phyloP scores from a whole-genome alignment of 495 filamentous ascomycete genomes.

The Tirmania nivea region DNA sequence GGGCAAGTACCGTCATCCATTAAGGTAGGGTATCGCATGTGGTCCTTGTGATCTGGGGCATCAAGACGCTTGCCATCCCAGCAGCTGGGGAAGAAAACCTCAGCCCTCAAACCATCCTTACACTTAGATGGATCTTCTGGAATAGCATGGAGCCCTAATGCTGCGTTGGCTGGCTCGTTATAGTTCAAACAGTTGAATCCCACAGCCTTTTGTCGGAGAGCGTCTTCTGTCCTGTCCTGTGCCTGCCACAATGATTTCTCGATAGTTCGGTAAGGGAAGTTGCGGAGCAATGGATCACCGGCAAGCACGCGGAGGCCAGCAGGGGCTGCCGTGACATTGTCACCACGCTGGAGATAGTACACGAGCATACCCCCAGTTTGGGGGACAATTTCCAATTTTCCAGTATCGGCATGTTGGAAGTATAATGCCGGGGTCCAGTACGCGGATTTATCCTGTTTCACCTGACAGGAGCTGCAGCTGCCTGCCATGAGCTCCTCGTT shows the following conservation, averaged over 20 bases:
- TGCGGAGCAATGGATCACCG: conserved; percentile 44
- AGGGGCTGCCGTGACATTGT: conserved; percentile 53
- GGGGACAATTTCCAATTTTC: conserved; percentile 22
- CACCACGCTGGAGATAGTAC: conserved; percentile 44
- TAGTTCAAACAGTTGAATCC: conserved; percentile 92
- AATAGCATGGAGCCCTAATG: conserved; percentile 58
- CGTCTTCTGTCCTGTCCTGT: conserved; percentile 37
- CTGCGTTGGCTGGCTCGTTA: conserved; percentile 33
- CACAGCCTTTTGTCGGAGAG: conserved; percentile 56
- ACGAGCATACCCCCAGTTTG: conserved; percentile 41
- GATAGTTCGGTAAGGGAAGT: conserved; percentile 40
- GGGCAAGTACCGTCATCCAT: conserved; percentile 65
- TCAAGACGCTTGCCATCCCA: conserved; percentile 58
- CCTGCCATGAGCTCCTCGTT: conserved; percentile 30
- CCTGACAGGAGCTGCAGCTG: conserved; percentile 41
- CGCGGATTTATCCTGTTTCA: conserved; percentile 40
- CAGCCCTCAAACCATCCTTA: conserved; percentile 50
- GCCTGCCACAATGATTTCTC: conserved; percentile 42
- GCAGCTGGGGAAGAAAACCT: conserved; percentile 81
- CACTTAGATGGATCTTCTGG: conserved; percentile 69
- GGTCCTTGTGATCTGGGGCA: conserved; percentile 39
- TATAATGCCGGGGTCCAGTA: conserved; percentile 50
- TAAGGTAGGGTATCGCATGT: conserved; percentile 55
- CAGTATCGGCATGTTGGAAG: conserved; percentile 29
- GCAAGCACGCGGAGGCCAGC: conserved; percentile 66